Conservation (phyloP, 768 basidiomycete genomes). For the Amyloporia xantha region DNA sequence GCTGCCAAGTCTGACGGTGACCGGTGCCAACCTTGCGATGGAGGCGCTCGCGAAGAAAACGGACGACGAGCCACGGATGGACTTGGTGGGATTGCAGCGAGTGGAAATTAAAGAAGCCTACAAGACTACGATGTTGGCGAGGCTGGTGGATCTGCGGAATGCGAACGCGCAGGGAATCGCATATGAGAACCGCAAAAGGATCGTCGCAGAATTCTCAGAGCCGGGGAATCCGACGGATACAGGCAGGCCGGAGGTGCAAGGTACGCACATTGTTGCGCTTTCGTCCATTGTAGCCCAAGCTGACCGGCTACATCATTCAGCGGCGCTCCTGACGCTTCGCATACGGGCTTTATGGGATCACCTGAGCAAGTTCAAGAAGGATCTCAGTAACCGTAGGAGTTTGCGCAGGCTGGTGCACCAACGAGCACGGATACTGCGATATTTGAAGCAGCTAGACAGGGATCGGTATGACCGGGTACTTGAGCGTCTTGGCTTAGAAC, state of each 20-base stretch:
- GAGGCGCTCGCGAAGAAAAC: not conserved
- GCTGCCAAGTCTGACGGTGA: constrained; percentile 50
- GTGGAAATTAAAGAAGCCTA: constrained; percentile 22
- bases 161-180: constrained; percentile 83
- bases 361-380: constrained; percentile 58
- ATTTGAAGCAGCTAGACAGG: constrained; percentile 58
- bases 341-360: constrained; percentile 83
- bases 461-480: constrained; percentile 72
- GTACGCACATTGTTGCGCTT: constrained; percentile 38
- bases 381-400: constrained; percentile 71
- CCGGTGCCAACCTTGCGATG: constrained; percentile 11
- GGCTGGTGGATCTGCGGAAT: constrained; percentile 77
- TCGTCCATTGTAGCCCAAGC: too few relatives aligned
- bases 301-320: constrained; percentile 33
- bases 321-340: constrained; percentile 77
- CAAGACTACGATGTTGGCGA: constrained; percentile 55
- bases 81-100: not conserved
- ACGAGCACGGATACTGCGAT: constrained; percentile 75
- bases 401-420: constrained; percentile 76
- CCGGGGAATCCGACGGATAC: constrained; percentile 63
- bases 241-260: constrained; percentile 87
- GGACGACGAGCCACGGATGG: not conserved
- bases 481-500: constrained; percentile 68
- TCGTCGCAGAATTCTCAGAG: constrained; percentile 73
- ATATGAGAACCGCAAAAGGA: constrained; percentile 77